phyloP scores from a whole-genome alignment of 768 basidiomycete genomes.

The Lactarius deliciosus region DNA sequence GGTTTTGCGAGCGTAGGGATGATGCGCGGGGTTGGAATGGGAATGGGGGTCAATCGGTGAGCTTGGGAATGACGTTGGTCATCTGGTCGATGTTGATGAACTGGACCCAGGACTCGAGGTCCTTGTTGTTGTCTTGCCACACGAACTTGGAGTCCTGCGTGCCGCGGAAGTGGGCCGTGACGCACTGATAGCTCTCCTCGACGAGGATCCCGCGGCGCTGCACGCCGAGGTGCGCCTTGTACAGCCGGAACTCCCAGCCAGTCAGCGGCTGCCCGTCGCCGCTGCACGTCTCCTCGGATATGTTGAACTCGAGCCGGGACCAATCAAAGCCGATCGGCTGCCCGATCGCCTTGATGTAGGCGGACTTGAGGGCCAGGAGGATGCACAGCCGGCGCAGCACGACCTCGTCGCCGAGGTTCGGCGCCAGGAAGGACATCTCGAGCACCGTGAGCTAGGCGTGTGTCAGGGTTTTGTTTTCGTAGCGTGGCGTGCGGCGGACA shows the following conservation, averaged over 20 bases:
- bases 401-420: conserved; percentile 57
- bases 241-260: conserved; percentile 88
- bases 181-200: conserved; percentile 74
- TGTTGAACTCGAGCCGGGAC: conserved; percentile 79
- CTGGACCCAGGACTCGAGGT: conserved; percentile 78
- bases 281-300: conserved; percentile 56
- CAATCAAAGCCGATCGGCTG: conserved; percentile 80
- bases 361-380: conserved; percentile 73
- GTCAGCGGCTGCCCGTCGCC: conserved; percentile 68
- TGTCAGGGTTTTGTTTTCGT: not conserved
- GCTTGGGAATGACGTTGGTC: conserved; percentile 73
- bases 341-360: conserved; percentile 83
- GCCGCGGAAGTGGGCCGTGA: conserved; percentile 73
- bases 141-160: conserved; percentile 64
- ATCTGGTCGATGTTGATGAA: conserved; percentile 83
- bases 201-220: conserved; percentile 54
- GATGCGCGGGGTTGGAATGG: not conserved
- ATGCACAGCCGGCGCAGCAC: conserved; percentile 74
- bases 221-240: conserved; percentile 70
- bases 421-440: conserved; percentile 54
- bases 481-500: conserved; percentile 29
- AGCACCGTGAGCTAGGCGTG: conserved; percentile 40
- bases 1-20: not conserved
- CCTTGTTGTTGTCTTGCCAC: conserved; percentile 65
- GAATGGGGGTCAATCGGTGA: conserved; percentile 49